Conservation (phyloP, 2,329 filamentous ascomycete species). For the Aspergillus ochraceoroseus region DNA sequence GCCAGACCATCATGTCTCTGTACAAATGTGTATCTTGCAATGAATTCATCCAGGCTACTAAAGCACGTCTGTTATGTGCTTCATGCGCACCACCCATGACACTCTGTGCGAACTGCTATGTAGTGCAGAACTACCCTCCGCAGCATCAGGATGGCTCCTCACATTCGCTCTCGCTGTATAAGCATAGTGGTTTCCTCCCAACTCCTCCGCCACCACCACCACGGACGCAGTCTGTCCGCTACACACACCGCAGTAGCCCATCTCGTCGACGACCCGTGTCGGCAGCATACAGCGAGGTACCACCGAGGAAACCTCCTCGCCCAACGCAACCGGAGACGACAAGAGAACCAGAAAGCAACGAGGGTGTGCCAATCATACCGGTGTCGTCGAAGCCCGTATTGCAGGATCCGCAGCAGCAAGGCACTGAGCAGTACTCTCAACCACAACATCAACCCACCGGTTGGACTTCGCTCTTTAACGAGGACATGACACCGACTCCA, state of each 20-base stretch:
- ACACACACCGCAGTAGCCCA: background rate
- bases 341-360: background rate
- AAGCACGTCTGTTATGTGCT: conserved; percentile 5
- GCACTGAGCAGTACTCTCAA: background rate
- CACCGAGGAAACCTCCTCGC: conserved; percentile 8
- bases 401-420: background rate
- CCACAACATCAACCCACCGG: background rate
- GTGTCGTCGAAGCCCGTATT: background rate
- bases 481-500: conserved; percentile 5
- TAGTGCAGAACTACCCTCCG: conserved; percentile 3
- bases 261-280: conserved; percentile 2
- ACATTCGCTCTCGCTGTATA: conserved; percentile 2
- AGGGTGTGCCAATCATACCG: background rate
- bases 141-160: conserved; percentile 8
- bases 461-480: conserved; percentile 5
- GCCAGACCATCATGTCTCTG: conserved; percentile 5
- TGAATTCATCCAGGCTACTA: conserved; percentile 5
- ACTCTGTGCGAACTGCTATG: conserved; percentile 11
- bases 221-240: background rate
- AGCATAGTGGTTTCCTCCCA: conserved; percentile 9
- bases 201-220: conserved; percentile 9
- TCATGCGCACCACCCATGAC: conserved; percentile 7
- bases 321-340: background rate
- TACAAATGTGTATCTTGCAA: conserved; percentile 9
- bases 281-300: conserved; percentile 1